Conservation (phyloP, 1,139 yeast species). For the Lodderomyces pseudojiufengensis region DNA sequence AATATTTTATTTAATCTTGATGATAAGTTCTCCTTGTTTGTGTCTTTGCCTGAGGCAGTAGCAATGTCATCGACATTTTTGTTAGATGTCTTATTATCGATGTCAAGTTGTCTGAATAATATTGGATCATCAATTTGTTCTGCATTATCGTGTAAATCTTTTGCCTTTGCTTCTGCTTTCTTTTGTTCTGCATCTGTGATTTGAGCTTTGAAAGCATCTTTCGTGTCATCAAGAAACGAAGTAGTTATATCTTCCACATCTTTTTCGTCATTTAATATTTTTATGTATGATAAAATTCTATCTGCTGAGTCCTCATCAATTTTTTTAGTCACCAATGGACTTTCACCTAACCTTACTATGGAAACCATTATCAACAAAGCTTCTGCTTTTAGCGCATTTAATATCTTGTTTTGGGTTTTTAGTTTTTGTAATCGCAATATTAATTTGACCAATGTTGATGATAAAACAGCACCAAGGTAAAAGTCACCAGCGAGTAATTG, state of each 20-base stretch:
- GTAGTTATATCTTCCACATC: slow-evolving; percentile 50
- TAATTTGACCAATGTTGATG: slow-evolving; percentile 86
- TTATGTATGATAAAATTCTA: slow-evolving; percentile 80
- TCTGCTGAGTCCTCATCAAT: slow-evolving; percentile 96
- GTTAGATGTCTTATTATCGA: slow-evolving; percentile 33
- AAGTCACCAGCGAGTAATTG: slow-evolving; percentile 85
- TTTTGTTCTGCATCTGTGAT: slow-evolving; percentile 52
- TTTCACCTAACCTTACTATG: slow-evolving; percentile 83
- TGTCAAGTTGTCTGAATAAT: slow-evolving; percentile 76
- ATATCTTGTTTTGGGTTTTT: slow-evolving; percentile 49
- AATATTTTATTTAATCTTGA: slow-evolving; percentile 86
- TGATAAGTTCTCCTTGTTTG: slow-evolving; percentile 55
- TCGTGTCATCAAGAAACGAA: slow-evolving; percentile 86
- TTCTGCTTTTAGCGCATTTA: slow-evolving; percentile 90
- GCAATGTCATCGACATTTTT: slow-evolving; percentile 48
- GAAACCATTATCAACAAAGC: slow-evolving; percentile 92
- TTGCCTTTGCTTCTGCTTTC: slow-evolving; percentile 57
- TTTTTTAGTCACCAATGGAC: slow-evolving; percentile 66
- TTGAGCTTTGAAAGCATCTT: slow-evolving; percentile 72
- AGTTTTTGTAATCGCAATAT: slow-evolving; percentile 71
- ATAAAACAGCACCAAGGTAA: slow-evolving; percentile 83
- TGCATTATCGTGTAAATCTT: slow-evolving; percentile 61
- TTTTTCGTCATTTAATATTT: slow-evolving; percentile 67
- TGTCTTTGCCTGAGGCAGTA: slow-evolving; percentile 38
- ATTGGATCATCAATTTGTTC: slow-evolving; percentile 83